Evolutionary conservation across 345 rosid genomes (phyloP).

Genomic region (Murraya koenigii): DNA sequence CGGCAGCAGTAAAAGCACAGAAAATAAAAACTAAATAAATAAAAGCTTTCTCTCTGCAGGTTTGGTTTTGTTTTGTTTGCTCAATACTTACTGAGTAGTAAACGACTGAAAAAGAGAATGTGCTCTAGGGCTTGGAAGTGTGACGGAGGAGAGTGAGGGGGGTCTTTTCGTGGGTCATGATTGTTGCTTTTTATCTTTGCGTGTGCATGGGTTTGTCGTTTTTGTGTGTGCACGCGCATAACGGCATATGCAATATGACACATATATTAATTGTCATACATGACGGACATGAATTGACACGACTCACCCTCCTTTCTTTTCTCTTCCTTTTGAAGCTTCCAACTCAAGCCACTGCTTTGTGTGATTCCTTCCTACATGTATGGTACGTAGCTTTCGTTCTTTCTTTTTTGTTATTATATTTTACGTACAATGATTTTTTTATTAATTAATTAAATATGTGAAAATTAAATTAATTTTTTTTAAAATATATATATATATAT

Average conservation of each 20-base stretch:
- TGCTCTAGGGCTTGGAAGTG: not conserved
- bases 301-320: constrained; percentile 11
- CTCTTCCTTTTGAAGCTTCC: constrained; percentile 31
- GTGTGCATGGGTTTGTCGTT: constrained; percentile 29
- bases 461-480: too few relatives aligned
- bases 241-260: constrained; percentile 1
- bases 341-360: constrained; percentile 30
- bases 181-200: constrained; percentile 57
- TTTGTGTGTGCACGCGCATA: constrained; percentile 31
- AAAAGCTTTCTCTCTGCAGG: too few relatives aligned
- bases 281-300: constrained; percentile 26
- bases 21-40: not conserved
- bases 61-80: too few relatives aligned
- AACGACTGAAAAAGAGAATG: not conserved
- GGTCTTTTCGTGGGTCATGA: constrained; percentile 56
- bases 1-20: too few relatives aligned
- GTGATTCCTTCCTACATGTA: constrained; percentile 23
- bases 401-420: too few relatives aligned
- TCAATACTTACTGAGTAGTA: not conserved
- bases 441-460: too few relatives aligned
- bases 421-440: too few relatives aligned
- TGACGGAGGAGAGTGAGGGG: constrained; percentile 21
- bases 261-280: not conserved
- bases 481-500: too few relatives aligned
- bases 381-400: not conserved